phyloP scores from a whole-genome alignment of 75 land plant genomes.

The Cupressus sempervirens region DNA sequence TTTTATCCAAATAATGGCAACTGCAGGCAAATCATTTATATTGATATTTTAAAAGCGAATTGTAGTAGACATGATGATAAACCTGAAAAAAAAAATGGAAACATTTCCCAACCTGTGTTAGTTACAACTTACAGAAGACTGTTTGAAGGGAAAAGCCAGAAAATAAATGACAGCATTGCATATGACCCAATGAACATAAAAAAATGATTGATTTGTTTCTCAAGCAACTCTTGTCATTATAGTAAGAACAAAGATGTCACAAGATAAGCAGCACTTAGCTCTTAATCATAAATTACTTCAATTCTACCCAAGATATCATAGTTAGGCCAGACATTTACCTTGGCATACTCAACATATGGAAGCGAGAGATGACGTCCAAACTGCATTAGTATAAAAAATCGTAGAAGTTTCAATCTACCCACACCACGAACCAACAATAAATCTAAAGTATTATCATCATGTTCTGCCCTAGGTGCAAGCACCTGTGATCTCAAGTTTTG shows the following conservation, averaged over 20 bases:
- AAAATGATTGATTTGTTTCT: not conserved
- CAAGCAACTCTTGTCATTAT: not conserved
- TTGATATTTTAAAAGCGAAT: no score
- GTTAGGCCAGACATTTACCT: conserved; percentile 44
- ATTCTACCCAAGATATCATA: not conserved
- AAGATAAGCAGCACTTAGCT: not conserved
- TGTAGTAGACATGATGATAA: no score
- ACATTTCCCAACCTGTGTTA: not conserved
- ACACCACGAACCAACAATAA: conserved; percentile 71
- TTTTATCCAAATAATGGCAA: not conserved
- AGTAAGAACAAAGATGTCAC: not conserved
- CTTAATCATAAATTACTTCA: not conserved
- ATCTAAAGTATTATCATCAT: conserved; percentile 76
- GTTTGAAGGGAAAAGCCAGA: not conserved
- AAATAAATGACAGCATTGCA: not conserved
- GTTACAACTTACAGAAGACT: not conserved
- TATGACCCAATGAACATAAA: not conserved
- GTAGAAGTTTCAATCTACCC: conserved; percentile 63
- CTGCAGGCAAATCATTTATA: not conserved
- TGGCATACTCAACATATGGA: conserved; percentile 85
- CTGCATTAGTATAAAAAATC: conserved; percentile 70
- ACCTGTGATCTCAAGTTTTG: conserved; percentile 77
- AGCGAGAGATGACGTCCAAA: conserved; percentile 75
- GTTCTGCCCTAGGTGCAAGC: conserved; percentile 83
- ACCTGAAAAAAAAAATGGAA: not conserved